Conservation (phyloP, 2,329 filamentous ascomycete genomes). For the Helotiales sp. region DNA sequence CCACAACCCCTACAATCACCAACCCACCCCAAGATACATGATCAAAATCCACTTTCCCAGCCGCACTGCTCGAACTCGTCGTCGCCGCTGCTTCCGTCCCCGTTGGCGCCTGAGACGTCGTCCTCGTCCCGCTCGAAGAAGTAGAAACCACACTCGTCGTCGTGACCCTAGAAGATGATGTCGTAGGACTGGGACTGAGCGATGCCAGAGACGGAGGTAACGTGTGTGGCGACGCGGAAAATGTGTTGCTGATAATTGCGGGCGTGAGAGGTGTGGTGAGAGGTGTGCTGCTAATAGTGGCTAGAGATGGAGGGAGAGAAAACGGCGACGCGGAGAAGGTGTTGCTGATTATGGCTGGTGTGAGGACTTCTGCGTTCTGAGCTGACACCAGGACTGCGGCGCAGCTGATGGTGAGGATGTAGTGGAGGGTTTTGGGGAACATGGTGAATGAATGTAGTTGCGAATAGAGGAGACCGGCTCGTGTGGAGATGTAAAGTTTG, state of each 20-base stretch:
- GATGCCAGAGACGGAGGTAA: not conserved
- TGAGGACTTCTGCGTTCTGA: not conserved
- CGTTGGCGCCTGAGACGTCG: not conserved
- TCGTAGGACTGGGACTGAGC: not conserved
- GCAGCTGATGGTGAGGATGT: slow-evolving; percentile 3
- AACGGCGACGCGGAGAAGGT: not conserved
- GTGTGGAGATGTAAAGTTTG: not conserved
- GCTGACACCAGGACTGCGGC: not conserved
- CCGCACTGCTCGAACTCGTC: slow-evolving; percentile 2
- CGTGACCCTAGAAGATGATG: not conserved
- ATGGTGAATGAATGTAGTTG: not conserved
- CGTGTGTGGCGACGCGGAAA: not conserved
- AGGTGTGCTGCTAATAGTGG: not conserved
- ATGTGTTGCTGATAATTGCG: not conserved
- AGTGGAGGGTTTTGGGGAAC: not conserved
- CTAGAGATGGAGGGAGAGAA: not conserved
- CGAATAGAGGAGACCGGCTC: not conserved
- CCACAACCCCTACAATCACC: not conserved
- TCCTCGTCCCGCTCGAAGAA: not conserved
- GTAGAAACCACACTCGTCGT: not conserved
- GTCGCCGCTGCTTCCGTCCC: not conserved
- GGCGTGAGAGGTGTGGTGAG: slow-evolving; percentile 6
- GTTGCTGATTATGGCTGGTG: not conserved
- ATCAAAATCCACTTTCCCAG: not conserved
- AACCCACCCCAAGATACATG: not conserved